phyloP scores from a whole-genome alignment of 139 green algal species.

The Coccomyxa sp. region DNA sequence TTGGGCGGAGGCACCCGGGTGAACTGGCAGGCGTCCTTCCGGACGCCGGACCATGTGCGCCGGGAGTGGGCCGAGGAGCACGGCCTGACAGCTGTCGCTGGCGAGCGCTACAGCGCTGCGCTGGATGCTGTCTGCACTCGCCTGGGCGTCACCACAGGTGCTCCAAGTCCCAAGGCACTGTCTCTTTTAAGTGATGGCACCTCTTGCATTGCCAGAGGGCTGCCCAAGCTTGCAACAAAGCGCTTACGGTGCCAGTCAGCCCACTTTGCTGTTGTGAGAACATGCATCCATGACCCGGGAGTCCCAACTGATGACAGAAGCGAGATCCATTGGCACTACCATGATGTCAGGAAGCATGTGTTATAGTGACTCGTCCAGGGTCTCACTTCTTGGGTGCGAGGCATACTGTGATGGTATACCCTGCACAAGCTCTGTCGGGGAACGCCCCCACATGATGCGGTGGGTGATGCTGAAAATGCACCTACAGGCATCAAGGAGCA shows the following conservation, averaged over 20 bases:
- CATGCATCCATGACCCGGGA: no score
- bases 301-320: no score
- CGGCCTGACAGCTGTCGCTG: conserved; percentile 26
- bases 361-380: no score
- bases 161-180: no score
- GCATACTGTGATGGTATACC: neutral
- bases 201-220: no score
- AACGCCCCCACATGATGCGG: neutral
- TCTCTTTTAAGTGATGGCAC: no score
- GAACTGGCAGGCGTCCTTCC: conserved; percentile 61
- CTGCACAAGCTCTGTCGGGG: neutral
- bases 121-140: conserved; percentile 35
- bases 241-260: no score
- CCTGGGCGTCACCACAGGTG: conserved; percentile 28
- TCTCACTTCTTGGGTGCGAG: neutral
- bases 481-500: neutral
- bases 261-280: no score
- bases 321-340: no score
- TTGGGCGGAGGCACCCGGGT: conserved; percentile 65
- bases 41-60: conserved; percentile 37
- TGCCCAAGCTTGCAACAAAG: no score
- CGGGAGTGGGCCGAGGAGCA: conserved; percentile 33
- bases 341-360: no score
- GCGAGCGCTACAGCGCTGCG: conserved; percentile 17
- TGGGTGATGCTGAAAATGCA: neutral